Evolutionary conservation across 106 monocot species (phyloP), one percentile per base, ranked within the genome.

Genomic region (Xerophyta viscosa): DNA sequence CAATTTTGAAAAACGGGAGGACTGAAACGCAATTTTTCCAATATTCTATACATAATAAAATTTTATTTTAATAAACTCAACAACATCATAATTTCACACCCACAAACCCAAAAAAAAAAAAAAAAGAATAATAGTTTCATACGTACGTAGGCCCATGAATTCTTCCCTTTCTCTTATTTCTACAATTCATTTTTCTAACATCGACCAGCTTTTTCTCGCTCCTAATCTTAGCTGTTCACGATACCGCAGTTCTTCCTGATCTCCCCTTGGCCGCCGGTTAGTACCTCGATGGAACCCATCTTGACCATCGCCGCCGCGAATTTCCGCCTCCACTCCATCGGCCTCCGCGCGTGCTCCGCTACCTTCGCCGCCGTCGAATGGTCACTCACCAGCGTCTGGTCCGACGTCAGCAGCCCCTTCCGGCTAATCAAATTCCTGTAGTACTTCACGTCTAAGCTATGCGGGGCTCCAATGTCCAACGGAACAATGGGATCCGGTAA

Each of bases 211-310:
- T n/a, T n/a, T n/a, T n/a, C n/a, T n/a, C n/a, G n/a, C n/a, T n/a
- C n/a, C n/a, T n/a, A n/a, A n/a, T n/a, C n/a, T n/a, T n/a, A n/a
- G n/a, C 43, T 43, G 18, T 60, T 60, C 7, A 60, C 18, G 2
- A 21, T 21, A 3, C 46, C 29, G 29, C 59, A 60, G 12, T 60
- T 60, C 29, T 8, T 2, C 7, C 46, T 41, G 3, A 60, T 46
- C 46, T 46, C 59, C 29, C 59, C 59, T 15, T 46, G 13, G 20
- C 46, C 46, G 13, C 59, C 59, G 0, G 59, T 29, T 10, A 46
- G 29, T 1, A 46, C 46, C 9, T 20, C 46, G 9, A 46, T 46
- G 12, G 27, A 20, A 4, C 59, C 59, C 59, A 60, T 60, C 46
- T 29, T 29, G 8, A 60, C 46, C 21, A 60, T 46, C 3, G 59